phyloP scores from a whole-genome alignment of 176 grass and related monocot genomes.

The Panicum miliaceum region DNA sequence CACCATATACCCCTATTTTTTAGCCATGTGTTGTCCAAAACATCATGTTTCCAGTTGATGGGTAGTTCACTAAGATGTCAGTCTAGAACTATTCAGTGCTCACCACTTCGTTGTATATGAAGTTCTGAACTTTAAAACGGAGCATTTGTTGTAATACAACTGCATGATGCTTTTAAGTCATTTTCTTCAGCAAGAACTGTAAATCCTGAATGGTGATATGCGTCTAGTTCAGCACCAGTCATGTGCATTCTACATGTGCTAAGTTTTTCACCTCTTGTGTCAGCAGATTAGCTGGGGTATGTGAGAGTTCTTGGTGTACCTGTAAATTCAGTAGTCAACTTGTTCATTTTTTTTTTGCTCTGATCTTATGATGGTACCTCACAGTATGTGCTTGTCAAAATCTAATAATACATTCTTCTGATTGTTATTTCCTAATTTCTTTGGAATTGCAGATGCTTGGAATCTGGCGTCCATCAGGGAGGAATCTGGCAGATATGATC shows the following conservation, averaged over 20 bases:
- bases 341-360: too few species aligned
- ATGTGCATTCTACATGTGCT: not conserved
- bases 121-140: not conserved
- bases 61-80: not conserved
- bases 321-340: too few species aligned
- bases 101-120: not conserved
- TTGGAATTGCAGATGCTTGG: conserved; percentile 54
- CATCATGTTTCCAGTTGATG: not conserved
- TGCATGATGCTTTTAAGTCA: not conserved
- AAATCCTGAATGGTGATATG: too few species aligned
- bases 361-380: not conserved
- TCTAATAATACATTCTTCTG: not conserved
- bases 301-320: too few species aligned
- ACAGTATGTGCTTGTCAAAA: not conserved
- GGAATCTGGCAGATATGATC: conserved; percentile 51
- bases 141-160: not conserved
- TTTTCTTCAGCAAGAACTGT: too few species aligned
- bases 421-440: conserved; percentile 11
- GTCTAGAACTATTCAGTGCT: not conserved
- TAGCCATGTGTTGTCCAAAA: not conserved
- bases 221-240: not conserved
- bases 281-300: too few species aligned
- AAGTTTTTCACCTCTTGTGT: not conserved
- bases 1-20: too few species aligned
- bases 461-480: conserved; percentile 46